These are phyloP conservation scores for Cercospora citrullina DNA, from an alignment of 2,329 filamentous ascomycete genomes.

Conservation along the genomic window DNA sequence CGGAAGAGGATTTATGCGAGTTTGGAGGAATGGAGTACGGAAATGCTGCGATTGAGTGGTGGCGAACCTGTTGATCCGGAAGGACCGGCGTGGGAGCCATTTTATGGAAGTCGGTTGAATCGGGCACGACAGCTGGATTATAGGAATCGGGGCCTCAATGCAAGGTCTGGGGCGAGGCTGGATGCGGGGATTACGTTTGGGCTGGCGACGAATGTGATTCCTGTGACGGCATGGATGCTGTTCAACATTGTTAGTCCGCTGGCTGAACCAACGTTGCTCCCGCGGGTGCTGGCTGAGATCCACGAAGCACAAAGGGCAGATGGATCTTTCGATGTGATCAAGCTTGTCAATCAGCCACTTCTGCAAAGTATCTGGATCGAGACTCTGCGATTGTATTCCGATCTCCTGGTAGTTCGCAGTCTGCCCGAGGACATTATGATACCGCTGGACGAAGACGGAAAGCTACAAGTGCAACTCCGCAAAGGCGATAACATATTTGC, in stretches of 20 bases:
- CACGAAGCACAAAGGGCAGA: conserved; percentile 26
- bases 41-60: conserved; percentile 31
- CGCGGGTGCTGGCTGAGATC: conserved; percentile 35
- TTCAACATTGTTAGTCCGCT: conserved; percentile 37
- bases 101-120: conserved; percentile 35
- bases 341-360: conserved; percentile 35
- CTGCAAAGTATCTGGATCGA: conserved; percentile 40
- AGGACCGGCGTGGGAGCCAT: conserved; percentile 33
- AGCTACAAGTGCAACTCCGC: conserved; percentile 25
- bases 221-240: conserved; percentile 39
- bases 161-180: conserved; percentile 27
- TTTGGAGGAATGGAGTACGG: conserved; percentile 32
- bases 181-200: conserved; percentile 39
- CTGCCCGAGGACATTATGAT: conserved; percentile 33
- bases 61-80: conserved; percentile 32
- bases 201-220: conserved; percentile 37
- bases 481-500: conserved; percentile 37
- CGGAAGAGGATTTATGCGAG: conserved; percentile 31
- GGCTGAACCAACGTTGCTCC: conserved; percentile 28
- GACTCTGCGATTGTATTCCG: conserved; percentile 38
- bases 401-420: conserved; percentile 37
- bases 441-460: conserved; percentile 34
- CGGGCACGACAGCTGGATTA: conserved; percentile 35
- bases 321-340: conserved; percentile 33
- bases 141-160: conserved; percentile 27